Evolutionary conservation across 768 basidiomycete genomes (phyloP), one percentile per base, ranked within the genome.

Genomic region (Lanmaoa pseudosensibilis): DNA sequence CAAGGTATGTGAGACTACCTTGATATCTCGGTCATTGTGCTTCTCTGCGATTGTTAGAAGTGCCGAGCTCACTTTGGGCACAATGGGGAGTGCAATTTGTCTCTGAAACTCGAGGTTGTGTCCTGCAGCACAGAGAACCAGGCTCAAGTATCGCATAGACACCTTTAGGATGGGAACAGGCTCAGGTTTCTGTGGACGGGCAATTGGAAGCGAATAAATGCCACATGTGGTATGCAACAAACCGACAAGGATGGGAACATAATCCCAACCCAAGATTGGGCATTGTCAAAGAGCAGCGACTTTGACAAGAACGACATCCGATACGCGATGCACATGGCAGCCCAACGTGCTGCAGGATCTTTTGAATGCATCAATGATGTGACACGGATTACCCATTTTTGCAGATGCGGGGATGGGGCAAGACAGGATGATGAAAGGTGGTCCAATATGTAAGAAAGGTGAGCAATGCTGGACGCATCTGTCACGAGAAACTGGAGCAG

Each of bases 21-120:
- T 84, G 18, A 88, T 62, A 46, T 85, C 83, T 25, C 63, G 60
- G 57, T 84, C 80, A 5, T 58, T 52, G 45, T 75, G 74, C 57
- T 78, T 82, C 46, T 88, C 84, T 6, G 78, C 79, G 23, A 90
- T 68, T 4, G 74, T 68, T 32, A 88, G 69, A 34, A 92, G 72
- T 4, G 82, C 81, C 40, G 75, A 62, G 27, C 84, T 84, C 68
- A 88, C 84, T 73, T 91, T 93, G 18, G 85, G 78, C 25, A 92
- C 78, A 63, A 84, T 84, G 2, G 92, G 91, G 5, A 78, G 76
- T 36, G 81, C 82, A 4, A 92, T 75, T 70, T 93, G 91, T 66
- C 92, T 78, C 66, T 92, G 89, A 70, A 92, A 93, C 70, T 93
- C 92, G 32, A 85, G 76, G n/a, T 82, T 75, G 67, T 84, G 81